Evolutionary conservation across 2,329 filamentous ascomycete species (phyloP).

Genomic region (Rosellinia necatrix): DNA sequence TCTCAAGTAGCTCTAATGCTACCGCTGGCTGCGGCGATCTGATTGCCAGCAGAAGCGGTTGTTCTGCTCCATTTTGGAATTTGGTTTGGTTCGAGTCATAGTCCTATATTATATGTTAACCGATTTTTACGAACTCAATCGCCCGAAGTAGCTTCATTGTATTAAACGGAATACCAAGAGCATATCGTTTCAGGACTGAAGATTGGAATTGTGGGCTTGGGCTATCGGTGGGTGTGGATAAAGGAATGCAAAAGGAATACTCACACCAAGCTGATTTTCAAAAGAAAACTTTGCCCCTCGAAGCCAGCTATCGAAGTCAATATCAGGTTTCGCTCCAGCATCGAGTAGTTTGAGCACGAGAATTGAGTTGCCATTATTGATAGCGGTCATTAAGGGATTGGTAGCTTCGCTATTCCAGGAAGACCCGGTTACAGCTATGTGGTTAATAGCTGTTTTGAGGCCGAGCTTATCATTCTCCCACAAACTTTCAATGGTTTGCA

Average conservation of each 20-base stretch:
- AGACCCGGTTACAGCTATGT: conserved; percentile 53
- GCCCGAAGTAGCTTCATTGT: neutral
- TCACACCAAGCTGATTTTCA: conserved; percentile 43
- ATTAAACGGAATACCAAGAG: neutral
- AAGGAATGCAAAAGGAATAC: conserved; percentile 1
- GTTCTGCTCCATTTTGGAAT: conserved; percentile 56
- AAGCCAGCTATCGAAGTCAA: conserved; percentile 69
- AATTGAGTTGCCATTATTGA: conserved; percentile 55
- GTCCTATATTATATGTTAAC: conserved; percentile 18
- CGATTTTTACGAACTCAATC: neutral
- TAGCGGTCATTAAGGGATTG: conserved; percentile 63
- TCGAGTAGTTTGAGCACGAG: conserved; percentile 66
- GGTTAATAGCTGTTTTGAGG: conserved; percentile 68
- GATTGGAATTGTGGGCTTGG: neutral
- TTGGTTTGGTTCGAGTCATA: conserved; percentile 52
- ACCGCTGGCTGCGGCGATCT: conserved; percentile 52
- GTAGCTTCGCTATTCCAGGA: conserved; percentile 44
- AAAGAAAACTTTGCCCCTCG: conserved; percentile 57
- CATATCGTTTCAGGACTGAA: too few relatives aligned
- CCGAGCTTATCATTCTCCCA: conserved; percentile 63
- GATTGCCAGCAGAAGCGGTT: conserved; percentile 70
- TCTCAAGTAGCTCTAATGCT: conserved; percentile 62
- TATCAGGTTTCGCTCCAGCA: conserved; percentile 61
- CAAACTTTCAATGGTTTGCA: conserved; percentile 54
- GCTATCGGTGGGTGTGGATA: too few relatives aligned